Conservation (phyloP, 2,329 filamentous ascomycete genomes). For the Scedosporium minutisporum region DNA sequence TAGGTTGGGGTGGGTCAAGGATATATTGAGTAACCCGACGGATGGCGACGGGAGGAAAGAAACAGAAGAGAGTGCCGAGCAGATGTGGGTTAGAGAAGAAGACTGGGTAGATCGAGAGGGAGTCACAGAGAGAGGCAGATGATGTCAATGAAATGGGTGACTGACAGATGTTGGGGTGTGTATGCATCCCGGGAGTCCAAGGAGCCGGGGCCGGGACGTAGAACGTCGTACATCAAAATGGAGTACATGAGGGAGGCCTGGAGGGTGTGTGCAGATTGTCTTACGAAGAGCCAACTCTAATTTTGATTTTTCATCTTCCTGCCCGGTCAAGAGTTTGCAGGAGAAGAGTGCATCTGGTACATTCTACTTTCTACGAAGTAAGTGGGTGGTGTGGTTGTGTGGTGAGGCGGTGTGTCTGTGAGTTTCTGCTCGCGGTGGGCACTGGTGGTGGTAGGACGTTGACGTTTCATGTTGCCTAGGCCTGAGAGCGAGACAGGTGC, state of each 20-base stretch:
- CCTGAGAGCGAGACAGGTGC: background rate
- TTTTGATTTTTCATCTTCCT: background rate
- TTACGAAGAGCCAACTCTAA: too few relatives aligned
- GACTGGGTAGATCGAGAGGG: background rate
- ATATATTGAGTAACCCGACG: conserved; percentile 7
- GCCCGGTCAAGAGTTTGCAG: background rate
- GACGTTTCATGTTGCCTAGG: background rate
- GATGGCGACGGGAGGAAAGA: background rate
- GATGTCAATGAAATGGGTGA: background rate
- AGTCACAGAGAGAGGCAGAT: background rate
- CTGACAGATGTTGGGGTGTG: background rate
- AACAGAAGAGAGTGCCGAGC: background rate
- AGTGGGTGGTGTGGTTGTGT: background rate
- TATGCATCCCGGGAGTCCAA: background rate
- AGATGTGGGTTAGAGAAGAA: background rate
- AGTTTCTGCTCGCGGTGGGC: background rate
- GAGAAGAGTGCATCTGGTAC: too few relatives aligned
- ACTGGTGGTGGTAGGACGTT: background rate
- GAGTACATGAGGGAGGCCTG: background rate
- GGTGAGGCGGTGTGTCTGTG: background rate
- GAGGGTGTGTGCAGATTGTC: background rate
- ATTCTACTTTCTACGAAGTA: too few relatives aligned
- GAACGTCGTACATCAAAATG: background rate
- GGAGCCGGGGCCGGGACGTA: background rate
- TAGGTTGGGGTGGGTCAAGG: background rate